Base-by-base conservation (phyloP, 176 grass and related monocot genomes). In the Hordeum vulgare region DNA sequence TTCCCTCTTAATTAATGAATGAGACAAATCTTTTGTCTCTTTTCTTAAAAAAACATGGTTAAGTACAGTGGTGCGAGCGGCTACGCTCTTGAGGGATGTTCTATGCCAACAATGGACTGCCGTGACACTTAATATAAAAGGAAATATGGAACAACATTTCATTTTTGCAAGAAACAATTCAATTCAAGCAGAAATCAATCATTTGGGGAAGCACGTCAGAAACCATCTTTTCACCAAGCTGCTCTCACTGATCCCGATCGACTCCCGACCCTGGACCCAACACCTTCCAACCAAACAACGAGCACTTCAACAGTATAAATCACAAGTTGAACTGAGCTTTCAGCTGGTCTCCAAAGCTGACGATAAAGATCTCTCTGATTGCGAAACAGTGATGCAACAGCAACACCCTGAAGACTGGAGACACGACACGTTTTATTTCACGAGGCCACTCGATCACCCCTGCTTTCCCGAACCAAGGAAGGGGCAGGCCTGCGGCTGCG, bases 381-480 rank as follows among this genome's bases (percentile, higher is more conserved):
- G 47, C 9, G 42, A 74, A 36, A 27, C 42, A 26, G 7, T 23
- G 66, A 14, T 8, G 59, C 33, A 5, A 35, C 77, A 72, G 24
- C 11, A 14, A 68, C 11, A 12, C 51, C 47, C 27, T 49, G 61
- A 36, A 73, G 42, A 74, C 25, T 29, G 71, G 42, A 73, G 70
- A 9, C 7, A 20, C 34, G 35, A 35, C 61, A 79, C 73, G 73
- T 39, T 66, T 66, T 27, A n/a, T 21, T 63, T 6, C 37, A 9
- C 8, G 76, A 3, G 31, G n/a, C 24, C 24, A 27, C 37, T 14
- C 9, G 60, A 20, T 90, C 45, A 86, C 59, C 66, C 3, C 3
- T 36, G 58, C 84, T 86, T 86, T 2, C 45, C 66, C 6, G 88
- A n/a, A 58, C 10, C 53, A 84, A 60, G 88, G 44, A 86, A 90